Percentiles rank a stretch among this genome's conserved stretches.
These are phyloP conservation scores for Chaetomium tenue DNA, from an alignment of 495 filamentous ascomycete genomes.

Conservation along the genomic window DNA sequence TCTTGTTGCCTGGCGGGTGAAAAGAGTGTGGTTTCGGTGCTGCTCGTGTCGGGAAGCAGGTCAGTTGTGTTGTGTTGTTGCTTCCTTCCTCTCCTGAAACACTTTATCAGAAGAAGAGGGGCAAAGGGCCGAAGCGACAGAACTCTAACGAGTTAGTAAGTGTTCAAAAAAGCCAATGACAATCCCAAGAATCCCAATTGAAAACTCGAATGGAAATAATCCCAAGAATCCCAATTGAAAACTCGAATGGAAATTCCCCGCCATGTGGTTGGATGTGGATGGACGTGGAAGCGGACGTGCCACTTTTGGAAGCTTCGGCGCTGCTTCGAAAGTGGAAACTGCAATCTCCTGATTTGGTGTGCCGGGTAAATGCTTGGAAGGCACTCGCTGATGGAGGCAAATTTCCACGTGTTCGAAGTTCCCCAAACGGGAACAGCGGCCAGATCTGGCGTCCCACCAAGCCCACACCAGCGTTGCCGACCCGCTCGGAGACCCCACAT, in stretches of 20 bases:
- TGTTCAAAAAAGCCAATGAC: background rate
- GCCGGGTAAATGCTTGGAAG: conserved; percentile 17
- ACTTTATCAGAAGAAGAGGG: no score
- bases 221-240: background rate
- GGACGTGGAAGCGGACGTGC: background rate
- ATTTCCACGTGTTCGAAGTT: conserved; percentile 17
- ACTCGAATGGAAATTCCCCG: background rate
- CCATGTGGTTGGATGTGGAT: no score
- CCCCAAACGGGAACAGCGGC: conserved; percentile 6
- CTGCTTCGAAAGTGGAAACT: conserved; percentile 19
- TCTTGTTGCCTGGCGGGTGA: no score
- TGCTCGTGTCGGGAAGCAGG: no score
- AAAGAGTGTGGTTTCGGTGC: no score
- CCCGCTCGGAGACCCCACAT: conserved; percentile 1
- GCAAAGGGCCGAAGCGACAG: no score
- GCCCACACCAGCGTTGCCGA: background rate
- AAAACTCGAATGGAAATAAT: background rate
- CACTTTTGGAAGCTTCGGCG: conserved; percentile 17
- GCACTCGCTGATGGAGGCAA: conserved; percentile 7
- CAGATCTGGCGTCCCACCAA: conserved; percentile 6
- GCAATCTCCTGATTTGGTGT: background rate
- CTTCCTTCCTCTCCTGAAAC: no score
- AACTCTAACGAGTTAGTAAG: no score
- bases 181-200: background rate
- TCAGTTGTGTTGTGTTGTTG: no score